Evolutionary conservation across 768 basidiomycete genomes (phyloP), one percentile per base, ranked within the genome.

Genomic region (Pulveroboletus sp.): DNA sequence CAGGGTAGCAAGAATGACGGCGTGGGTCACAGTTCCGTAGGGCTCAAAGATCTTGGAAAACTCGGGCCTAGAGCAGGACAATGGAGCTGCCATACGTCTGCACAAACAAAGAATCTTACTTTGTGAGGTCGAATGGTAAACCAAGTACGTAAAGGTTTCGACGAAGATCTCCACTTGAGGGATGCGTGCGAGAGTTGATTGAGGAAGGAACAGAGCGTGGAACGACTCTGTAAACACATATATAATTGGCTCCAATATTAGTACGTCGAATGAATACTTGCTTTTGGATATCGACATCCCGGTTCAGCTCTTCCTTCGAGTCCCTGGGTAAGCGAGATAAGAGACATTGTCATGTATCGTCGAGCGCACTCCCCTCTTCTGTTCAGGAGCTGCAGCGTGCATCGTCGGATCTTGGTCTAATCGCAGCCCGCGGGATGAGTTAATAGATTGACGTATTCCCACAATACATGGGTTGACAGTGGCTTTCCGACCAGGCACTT

Each of bases 71-170:
- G 33, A 20, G 14, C 41, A 23, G 36, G 50, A 38, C 5, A n/a
- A 43, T 29, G 20, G 38, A 20, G 11, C 6, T 19, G 9, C n/a
- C n/a, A 23, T 31, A 12, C 2, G 14, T 20, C 21, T 29, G 32
- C 5, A 38, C 1, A 5, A 40, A 41, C 35, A 46, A 42, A 27
- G 32, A 16, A 43, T 60, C 76, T 45, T 59, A 89, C 89, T 89
- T 87, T 16, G 84, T 83, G 29, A 91, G 74, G 57, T 86, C 84
- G 59, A 90, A 90, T 6, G 90, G 90, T 44, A 92, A 67, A 13
- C 89, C 90, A 23, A 92, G 81, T 34, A 90, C 88, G 56, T 92
- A 92, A 35, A 92, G 79, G 61, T 92, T 92, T 49, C 89, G 78
- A 43, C 89, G 85, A 35, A 32, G 16, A 57, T 82, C 75, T 45